Conservation (phyloP, 805 yeast species). For the Candida anglica region DNA sequence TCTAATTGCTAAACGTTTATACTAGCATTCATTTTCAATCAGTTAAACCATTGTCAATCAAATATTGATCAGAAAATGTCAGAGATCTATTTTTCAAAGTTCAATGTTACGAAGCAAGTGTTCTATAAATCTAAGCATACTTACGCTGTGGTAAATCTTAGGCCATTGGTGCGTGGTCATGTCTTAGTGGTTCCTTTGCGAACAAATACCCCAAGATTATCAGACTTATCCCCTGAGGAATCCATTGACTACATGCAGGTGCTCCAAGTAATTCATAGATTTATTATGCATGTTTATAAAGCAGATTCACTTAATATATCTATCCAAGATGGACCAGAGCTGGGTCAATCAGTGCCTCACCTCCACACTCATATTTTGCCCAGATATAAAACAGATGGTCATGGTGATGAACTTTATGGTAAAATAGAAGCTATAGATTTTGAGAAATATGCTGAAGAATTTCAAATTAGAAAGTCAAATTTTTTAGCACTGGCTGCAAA, state of each 20-base stretch:
- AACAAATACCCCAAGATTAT: slow-evolving; percentile 52
- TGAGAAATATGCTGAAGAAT: slow-evolving; percentile 28
- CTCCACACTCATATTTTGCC: slow-evolving; percentile 94
- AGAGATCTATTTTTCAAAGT: slow-evolving; percentile 47
- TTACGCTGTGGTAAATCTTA: slow-evolving; percentile 84
- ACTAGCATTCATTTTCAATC: too few relatives aligned
- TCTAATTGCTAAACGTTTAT: too few relatives aligned
- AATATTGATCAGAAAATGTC: slow-evolving; percentile 3
- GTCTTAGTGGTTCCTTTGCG: slow-evolving; percentile 84
- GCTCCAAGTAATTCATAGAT: slow-evolving; percentile 64
- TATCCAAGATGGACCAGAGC: slow-evolving; percentile 93
- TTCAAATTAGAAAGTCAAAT: slow-evolving; percentile 18
- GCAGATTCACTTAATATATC: slow-evolving; percentile 88
- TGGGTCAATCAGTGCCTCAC: slow-evolving; percentile 96
- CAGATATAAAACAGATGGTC: slow-evolving; percentile 54
- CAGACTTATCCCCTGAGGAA: slow-evolving; percentile 71
- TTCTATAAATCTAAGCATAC: slow-evolving; percentile 58
- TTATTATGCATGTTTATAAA: slow-evolving; percentile 61
- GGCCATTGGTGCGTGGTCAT: slow-evolving; percentile 94
- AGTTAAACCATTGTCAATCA: too few relatives aligned
- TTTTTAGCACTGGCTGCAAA: slow-evolving; percentile 15
- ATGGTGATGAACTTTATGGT: slow-evolving; percentile 72
- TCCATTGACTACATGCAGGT: slow-evolving; percentile 73
- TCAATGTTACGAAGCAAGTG: slow-evolving; percentile 55
- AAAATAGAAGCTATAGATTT: slow-evolving; percentile 55